phyloP scores from a whole-genome alignment of 2,329 filamentous ascomycete genomes.

The Beauveria rudraprayagi region DNA sequence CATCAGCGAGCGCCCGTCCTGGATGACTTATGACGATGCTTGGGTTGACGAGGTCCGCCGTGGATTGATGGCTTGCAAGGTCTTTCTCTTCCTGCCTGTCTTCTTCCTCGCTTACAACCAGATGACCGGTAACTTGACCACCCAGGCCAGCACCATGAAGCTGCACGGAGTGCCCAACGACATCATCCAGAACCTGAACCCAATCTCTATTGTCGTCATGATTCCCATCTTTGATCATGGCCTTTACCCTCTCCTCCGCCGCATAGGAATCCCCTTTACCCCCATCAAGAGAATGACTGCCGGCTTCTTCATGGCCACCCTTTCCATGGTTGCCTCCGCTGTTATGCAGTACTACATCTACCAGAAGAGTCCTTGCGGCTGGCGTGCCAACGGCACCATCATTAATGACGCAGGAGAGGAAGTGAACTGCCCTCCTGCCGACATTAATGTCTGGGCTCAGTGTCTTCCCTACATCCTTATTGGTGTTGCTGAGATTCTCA shows the following conservation, averaged over 20 bases:
- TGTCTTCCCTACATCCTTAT: constrained; percentile 43
- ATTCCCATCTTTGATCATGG: constrained; percentile 63
- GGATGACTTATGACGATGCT: constrained; percentile 77
- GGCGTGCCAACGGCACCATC: constrained; percentile 34
- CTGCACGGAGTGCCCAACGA: constrained; percentile 70
- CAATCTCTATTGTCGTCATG: constrained; percentile 66
- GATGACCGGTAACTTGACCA: constrained; percentile 52
- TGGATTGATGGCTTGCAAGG: constrained; percentile 60
- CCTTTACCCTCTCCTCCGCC: constrained; percentile 61
- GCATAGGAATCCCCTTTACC: constrained; percentile 55
- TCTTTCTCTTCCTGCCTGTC: constrained; percentile 63
- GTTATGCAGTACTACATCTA: constrained; percentile 59
- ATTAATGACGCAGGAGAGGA: constrained; percentile 15
- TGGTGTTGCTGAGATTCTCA: constrained; percentile 45
- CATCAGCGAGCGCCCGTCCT: constrained; percentile 47
- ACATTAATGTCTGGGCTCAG: constrained; percentile 59
- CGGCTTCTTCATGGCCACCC: constrained; percentile 58
- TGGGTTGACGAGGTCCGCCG: constrained; percentile 75
- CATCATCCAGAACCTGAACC: constrained; percentile 67
- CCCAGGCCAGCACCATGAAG: constrained; percentile 58
- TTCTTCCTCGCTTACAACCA: constrained; percentile 54
- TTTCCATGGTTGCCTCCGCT: constrained; percentile 52
- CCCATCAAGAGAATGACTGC: constrained; percentile 68
- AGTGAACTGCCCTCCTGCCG: constrained; percentile 44
- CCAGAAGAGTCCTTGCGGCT: constrained; percentile 51